Conservation (phyloP, 2,329 filamentous ascomycete species). For the Colletotrichum sp. region DNA sequence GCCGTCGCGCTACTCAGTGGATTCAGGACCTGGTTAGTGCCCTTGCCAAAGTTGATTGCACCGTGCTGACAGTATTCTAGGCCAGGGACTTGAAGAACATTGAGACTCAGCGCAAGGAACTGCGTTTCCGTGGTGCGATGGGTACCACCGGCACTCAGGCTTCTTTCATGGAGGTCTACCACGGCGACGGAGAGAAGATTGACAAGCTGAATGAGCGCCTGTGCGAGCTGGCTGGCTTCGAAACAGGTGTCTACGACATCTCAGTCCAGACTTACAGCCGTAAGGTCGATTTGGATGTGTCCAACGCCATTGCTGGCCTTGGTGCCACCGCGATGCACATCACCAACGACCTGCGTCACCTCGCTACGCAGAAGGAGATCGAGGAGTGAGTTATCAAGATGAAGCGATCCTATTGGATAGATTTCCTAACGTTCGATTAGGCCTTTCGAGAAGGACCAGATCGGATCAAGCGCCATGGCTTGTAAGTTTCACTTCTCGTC, state of each 20-base stretch:
- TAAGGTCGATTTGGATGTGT: conserved; percentile 82
- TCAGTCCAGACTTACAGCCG: conserved; percentile 66
- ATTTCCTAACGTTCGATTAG: background rate
- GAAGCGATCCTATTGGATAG: background rate
- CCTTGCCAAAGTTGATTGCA: background rate
- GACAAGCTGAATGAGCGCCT: conserved; percentile 61
- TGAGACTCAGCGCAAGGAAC: conserved; percentile 68
- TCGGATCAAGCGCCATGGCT: conserved; percentile 47
- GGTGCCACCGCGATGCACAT: conserved; percentile 79
- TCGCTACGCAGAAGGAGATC: conserved; percentile 80
- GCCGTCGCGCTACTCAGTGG: background rate
- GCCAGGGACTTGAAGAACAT: conserved; percentile 75
- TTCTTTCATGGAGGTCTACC: conserved; percentile 68
- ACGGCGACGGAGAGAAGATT: conserved; percentile 52
- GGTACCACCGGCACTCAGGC: conserved; percentile 80
- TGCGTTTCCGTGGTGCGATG: conserved; percentile 76
- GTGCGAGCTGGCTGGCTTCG: conserved; percentile 64
- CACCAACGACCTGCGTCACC: conserved; percentile 74
- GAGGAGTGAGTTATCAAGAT: conserved; percentile 59
- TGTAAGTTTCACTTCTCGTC: background rate
- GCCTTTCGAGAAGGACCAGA: conserved; percentile 78
- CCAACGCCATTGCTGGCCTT: conserved; percentile 80
- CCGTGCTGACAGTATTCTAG: conserved; percentile 32
- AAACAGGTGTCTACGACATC: conserved; percentile 62
- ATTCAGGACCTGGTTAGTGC: background rate